Conservation (phyloP, 1,284 basidiomycete genomes). For the Boletus smithii region DNA sequence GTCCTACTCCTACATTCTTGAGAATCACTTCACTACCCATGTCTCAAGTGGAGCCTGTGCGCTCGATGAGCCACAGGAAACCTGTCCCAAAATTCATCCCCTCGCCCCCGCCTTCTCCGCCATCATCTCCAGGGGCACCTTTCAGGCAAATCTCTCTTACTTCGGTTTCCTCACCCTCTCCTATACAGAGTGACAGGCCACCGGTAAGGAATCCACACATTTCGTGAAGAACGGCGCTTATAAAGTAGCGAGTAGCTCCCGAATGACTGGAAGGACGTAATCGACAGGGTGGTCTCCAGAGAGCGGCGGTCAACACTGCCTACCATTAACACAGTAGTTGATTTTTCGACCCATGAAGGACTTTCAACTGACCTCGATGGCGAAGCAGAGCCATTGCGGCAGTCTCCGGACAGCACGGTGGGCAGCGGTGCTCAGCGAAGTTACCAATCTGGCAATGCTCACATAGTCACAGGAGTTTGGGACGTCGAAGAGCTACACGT, state of each 20-base stretch:
- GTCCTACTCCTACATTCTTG: slow-evolving; percentile 9
- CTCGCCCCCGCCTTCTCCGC: slow-evolving; percentile 51
- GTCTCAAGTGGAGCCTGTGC: slow-evolving; percentile 30
- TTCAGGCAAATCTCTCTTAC: slow-evolving; percentile 33
- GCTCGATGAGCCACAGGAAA: slow-evolving; percentile 60
- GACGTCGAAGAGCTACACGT: slow-evolving; percentile 32
- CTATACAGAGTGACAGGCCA: slow-evolving; percentile 38
- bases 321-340: slow-evolving; percentile 37
- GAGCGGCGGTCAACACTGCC: slow-evolving; percentile 35
- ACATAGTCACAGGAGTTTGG: slow-evolving; percentile 36
- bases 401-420: slow-evolving; percentile 37
- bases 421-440: slow-evolving; percentile 30
- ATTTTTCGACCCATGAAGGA: slow-evolving; percentile 32
- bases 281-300: slow-evolving; percentile 38
- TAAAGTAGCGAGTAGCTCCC: slow-evolving; percentile 42
- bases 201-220: slow-evolving; percentile 38
- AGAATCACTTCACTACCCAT: slow-evolving; percentile 16
- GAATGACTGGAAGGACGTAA: slow-evolving; percentile 47
- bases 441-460: slow-evolving; percentile 28
- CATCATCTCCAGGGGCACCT: slow-evolving; percentile 29
- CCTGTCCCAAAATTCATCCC: slow-evolving; percentile 63
- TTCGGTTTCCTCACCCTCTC: slow-evolving; percentile 24
- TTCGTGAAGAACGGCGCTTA: slow-evolving; percentile 9
- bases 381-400: slow-evolving; percentile 34
- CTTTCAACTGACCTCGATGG: slow-evolving; percentile 30